These are phyloP conservation scores for Udeniomyces megalosporus DNA, from an alignment of 768 basidiomycete species.

Conservation along the genomic window DNA sequence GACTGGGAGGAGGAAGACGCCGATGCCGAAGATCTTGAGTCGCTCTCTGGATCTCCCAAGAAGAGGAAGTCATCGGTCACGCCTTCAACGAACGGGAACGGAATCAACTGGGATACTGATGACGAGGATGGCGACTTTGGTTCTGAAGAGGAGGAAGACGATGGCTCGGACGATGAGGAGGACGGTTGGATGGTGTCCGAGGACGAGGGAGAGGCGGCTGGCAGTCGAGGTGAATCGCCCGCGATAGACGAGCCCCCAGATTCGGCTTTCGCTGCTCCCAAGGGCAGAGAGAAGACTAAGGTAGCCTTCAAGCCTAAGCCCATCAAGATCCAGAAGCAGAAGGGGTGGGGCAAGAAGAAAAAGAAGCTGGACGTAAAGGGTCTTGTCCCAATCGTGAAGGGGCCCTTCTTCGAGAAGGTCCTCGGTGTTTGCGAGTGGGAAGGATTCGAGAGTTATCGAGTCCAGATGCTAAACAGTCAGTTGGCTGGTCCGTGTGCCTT, in stretches of 20 bases:
- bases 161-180: constrained; percentile 35
- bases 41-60: not conserved
- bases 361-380: constrained; percentile 49
- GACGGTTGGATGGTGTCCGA: constrained; percentile 34
- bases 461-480: constrained; percentile 73
- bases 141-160: constrained; percentile 39
- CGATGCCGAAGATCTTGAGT: constrained; percentile 37
- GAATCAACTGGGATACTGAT: constrained; percentile 36
- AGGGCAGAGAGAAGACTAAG: constrained; percentile 6
- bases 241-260: constrained; percentile 18
- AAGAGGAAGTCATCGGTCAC: not conserved
- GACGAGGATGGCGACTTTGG: constrained; percentile 67
- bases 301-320: not conserved
- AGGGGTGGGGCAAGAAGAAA: constrained; percentile 20
- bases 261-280: constrained; percentile 21
- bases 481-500: constrained; percentile 7
- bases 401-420: constrained; percentile 60
- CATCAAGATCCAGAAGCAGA: constrained; percentile 4
- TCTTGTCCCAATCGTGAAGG: constrained; percentile 63
- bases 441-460: constrained; percentile 54
- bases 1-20: constrained; percentile 84
- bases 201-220: constrained; percentile 59
- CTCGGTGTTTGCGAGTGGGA: constrained; percentile 54
- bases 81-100: not conserved
- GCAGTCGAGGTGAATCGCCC: constrained; percentile 23